Percentiles rank a stretch among this genome's conserved stretches.
These are phyloP conservation scores for Dacryopinax primogenitus DNA, from an alignment of 768 basidiomycete genomes.

Conservation along the genomic window DNA sequence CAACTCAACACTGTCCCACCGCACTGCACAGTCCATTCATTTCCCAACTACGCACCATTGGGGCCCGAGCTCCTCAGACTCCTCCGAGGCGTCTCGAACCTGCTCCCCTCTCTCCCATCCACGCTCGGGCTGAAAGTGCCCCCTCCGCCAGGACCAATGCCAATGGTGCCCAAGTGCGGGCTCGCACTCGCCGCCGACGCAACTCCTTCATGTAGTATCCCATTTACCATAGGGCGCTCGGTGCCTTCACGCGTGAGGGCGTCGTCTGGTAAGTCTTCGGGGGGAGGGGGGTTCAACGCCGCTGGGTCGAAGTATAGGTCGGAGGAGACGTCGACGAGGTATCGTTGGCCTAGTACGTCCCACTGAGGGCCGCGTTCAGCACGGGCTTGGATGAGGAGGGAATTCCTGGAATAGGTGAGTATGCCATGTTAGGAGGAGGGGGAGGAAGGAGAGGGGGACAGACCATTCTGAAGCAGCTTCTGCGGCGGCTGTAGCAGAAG, in stretches of 20 bases:
- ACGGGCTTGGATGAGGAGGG: conserved; percentile 59
- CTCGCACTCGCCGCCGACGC: not conserved
- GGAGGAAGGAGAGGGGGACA: not conserved
- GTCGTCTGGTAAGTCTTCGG: not conserved
- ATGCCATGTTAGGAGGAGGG: not conserved
- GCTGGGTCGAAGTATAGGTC: not conserved
- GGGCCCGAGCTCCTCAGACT: conserved; percentile 6
- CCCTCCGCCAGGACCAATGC: not conserved
- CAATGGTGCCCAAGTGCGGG: not conserved
- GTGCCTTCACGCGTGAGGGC: not conserved
- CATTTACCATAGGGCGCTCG: not conserved
- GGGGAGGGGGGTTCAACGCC: not conserved
- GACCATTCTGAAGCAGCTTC: conserved; percentile 2
- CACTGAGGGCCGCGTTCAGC: conserved; percentile 76
- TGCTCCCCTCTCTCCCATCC: not conserved
- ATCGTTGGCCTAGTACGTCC: conserved; percentile 38
- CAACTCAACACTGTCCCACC: not conserved
- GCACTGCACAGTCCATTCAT: not conserved
- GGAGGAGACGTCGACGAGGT: conserved; percentile 1
- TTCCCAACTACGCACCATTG: not conserved
- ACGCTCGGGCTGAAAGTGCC: conserved; percentile 1
- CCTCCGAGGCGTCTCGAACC: conserved; percentile 2
- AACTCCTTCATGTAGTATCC: not conserved
- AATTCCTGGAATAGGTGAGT: conserved; percentile 67
- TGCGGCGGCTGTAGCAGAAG: not conserved